Evolutionary conservation across 495 filamentous ascomycete genomes (phyloP), one percentile per base, ranked within the genome.

Genomic region (Friedmanniomyces simplex): DNA sequence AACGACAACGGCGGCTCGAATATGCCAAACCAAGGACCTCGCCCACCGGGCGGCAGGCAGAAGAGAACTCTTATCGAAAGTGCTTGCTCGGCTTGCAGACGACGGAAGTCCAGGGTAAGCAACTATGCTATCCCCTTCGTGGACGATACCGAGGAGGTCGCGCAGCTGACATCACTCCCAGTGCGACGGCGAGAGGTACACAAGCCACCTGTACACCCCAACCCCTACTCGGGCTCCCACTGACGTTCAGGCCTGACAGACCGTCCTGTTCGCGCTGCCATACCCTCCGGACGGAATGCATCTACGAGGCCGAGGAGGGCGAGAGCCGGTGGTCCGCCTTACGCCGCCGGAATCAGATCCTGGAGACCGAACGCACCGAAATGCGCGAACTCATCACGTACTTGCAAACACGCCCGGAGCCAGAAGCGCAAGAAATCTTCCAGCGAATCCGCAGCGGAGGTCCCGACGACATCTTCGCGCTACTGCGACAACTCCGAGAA

Each of bases 231-330:
- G n/a, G n/a, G 12, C 21, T 8, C 16, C 46, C 1, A 25, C 42
- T 50, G 20, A 22, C 18, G 21, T 26, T 25, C 11, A 11, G 1
- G 20, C 37, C n/a, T 16, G 2, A 20, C 42, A 63, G 61, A 34
- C 57, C 61, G 21, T 28, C 52, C 3, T 63, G 61, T 28, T 43
- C 56, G 6, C 57, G 61, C 25, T 63, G 61, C 48, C 43, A 32
- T 14, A 47, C 30, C 10, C 46, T 56, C 7, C 50, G 45, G 18
- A 63, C 61, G 1, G 50, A 55, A 1, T 63, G 61, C 25, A 14
- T 21, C 22, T 63, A 59, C 52, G 61, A 63, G 28, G 61, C 61
- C 25, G 56, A 63, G 20, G 61, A 63, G 56, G 61, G 61, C 34
- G 61, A 63, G 41, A 63, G 61, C 41, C 50, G 61, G 3, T 60